Base-by-base conservation (phyloP, 176 grass and related monocot genomes). In the Alopecurus myosuroides region DNA sequence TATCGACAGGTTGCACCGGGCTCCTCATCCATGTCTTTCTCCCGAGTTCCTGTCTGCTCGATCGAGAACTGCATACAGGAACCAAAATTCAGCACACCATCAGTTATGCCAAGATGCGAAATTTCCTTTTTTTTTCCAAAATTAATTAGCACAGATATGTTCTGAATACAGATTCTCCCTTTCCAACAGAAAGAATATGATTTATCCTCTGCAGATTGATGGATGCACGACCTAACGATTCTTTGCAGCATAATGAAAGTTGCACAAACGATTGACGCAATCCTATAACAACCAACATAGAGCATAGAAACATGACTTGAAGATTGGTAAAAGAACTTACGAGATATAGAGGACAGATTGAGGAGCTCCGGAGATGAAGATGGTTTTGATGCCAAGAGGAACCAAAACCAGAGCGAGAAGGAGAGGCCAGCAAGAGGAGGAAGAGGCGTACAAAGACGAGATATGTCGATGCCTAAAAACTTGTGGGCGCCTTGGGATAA, bases 11-110 rank as follows among this genome's bases (percentile, higher is more conserved):
- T 73, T 40, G 51, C 76, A 64, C 70, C 81, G 22, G 84, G 71
- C 80, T 87, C 85, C 23, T 90, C 84, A 4, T 87, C 89, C 89
- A 90, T 89, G 29, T 34, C 19, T 84, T 7, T 77, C 42, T 77
- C 57, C 53, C 13, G 11, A 70, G 9, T 40, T 70, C 33, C 33
- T 53, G 10, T 12, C 60, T 63, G 48, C 66, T 65, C 74, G 57
- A 48, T 74, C 48, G 80, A 74, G 22, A 90, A 57, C 75, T 68
- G 23, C 57, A 79, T 6, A 22, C 37, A 84, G 35, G 30, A 61
- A 68, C 48, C n/a, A 76, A 3, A 75, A 74, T 41, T 63, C 31
- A 28, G 37, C n/a, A n/a, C 62, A 2, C 44, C 44, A 81, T 70
- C 5, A 71, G 20, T 15, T 65, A 20, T 14, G 18, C 40, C 19